Percentiles rank a stretch among this genome's conserved stretches.
Conservation (phyloP, 1,139 yeast genomes). For the Lodderomyces metapsilosis region DNA sequence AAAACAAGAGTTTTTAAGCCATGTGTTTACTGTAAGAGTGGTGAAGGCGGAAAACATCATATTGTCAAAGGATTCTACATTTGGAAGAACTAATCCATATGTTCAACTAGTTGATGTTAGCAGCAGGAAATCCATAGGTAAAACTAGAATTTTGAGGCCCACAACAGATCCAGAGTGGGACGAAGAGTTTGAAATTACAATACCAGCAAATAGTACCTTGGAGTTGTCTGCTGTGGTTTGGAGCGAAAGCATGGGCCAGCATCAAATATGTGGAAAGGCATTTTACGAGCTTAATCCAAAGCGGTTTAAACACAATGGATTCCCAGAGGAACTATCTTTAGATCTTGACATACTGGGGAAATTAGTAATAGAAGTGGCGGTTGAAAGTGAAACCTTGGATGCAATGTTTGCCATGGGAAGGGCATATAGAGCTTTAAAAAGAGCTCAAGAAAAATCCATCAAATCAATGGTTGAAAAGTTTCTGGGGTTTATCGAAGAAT, state of each 20-base stretch:
- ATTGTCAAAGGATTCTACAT: conserved; percentile 31
- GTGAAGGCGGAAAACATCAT: conserved; percentile 67
- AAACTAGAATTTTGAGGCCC: conserved; percentile 64
- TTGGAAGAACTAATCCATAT: conserved; percentile 58
- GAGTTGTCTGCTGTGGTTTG: conserved; percentile 65
- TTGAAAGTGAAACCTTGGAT: conserved; percentile 77
- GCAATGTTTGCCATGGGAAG: conserved; percentile 78
- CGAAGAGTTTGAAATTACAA: conserved; percentile 73
- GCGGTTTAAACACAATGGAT: conserved; percentile 65
- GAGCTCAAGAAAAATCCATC: conserved; percentile 64
- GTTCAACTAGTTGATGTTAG: conserved; percentile 65
- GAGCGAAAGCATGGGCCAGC: conserved; percentile 64
- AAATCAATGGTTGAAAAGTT: conserved; percentile 67
- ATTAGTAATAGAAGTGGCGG: conserved; percentile 60
- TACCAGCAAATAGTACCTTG: conserved; percentile 38
- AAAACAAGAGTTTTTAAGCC: conserved; percentile 39
- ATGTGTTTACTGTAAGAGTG: conserved; percentile 65
- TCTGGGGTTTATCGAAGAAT: conserved; percentile 38
- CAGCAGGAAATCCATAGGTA: conserved; percentile 59
- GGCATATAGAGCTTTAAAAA: conserved; percentile 61
- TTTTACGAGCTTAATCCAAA: conserved; percentile 62
- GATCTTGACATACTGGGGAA: conserved; percentile 72
- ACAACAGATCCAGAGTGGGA: conserved; percentile 82
- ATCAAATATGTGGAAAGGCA: conserved; percentile 70
- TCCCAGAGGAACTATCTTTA: conserved; percentile 59